Base-by-base conservation (phyloP, 495 filamentous ascomycete genomes). In the Chaetomium cochliodes region DNA sequence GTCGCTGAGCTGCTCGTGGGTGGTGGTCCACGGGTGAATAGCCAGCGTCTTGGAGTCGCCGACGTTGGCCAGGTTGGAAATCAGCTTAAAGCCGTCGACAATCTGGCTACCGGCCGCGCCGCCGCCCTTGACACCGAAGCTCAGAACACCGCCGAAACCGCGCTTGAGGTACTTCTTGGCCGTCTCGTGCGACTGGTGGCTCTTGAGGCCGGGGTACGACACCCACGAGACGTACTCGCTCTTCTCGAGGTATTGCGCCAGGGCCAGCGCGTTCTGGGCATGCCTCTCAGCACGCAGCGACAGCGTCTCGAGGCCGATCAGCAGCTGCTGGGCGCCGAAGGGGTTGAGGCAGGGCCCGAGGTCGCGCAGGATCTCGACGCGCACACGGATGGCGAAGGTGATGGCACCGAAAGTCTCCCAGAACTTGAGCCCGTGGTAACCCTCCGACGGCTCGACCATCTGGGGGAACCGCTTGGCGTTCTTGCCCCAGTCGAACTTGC, bases 401-500 rank as follows among this genome's bases (percentile, higher is more conserved):
- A 94, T 86, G 26, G 86, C 76, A 4, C 96, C 96, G 69, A 97
- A 98, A 0, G 92, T 94, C 69, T 98, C 96, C 89, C 88, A 97
- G 84, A 98, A 97, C 74, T 93, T 96, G 62, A 98, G 83, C 6
- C 96, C 94, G 76, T 98, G 94, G 78, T 97, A 98, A 20, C 96
- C 93, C 64, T 91, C 89, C 0, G 90, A 86, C 3, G 94, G 96
- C 77, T 98, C 92, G 51, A 89, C 86, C 78, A 98, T 90, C 76
- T 97, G 91, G 2, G 96, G 94, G 84, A 97, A 98, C 1, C 92
- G 89, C 65, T 87, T 86, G 33, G 80, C 91, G 70, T 97, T 76
- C 79, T 90, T 89, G 61, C 92, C 92, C 94, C 94, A 98, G 82
- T 97, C 90, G 75, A 98, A 98, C 70, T 93, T 96, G 60, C 94